phyloP scores from a whole-genome alignment of 208 protist species.

The Wallacemonas rigidus region DNA sequence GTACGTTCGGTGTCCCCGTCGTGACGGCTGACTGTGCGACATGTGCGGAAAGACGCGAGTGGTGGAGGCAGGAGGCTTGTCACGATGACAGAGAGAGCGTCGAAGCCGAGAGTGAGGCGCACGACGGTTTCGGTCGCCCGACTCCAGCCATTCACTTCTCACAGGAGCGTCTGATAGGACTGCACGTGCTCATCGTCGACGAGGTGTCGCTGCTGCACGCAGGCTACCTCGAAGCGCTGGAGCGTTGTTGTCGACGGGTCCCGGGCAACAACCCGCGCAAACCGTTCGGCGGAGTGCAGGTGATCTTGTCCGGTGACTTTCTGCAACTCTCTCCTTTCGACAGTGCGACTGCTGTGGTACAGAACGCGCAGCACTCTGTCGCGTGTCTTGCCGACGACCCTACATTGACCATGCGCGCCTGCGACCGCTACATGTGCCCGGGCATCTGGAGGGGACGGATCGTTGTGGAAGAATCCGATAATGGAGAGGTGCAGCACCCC shows the following conservation, averaged over 20 bases:
- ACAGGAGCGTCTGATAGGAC: slow-evolving; percentile 20
- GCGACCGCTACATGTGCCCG: slow-evolving; percentile 1
- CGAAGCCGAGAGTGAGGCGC: too few relatives aligned
- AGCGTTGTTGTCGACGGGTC: slow-evolving; percentile 34
- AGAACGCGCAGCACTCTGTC: too few relatives aligned
- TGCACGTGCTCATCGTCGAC: slow-evolving; percentile 80
- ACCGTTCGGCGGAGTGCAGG: slow-evolving; percentile 84
- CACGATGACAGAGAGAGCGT: too few relatives aligned
- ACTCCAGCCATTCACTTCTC: slow-evolving; percentile 14
- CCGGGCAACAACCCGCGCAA: slow-evolving; percentile 24
- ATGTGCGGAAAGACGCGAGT: too few relatives aligned
- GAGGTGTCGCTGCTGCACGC: slow-evolving; percentile 81
- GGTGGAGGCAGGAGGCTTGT: too few relatives aligned
- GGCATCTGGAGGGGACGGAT: not conserved
- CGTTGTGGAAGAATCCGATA: not conserved
- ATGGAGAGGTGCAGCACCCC: not conserved
- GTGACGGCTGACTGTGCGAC: slow-evolving; percentile 14
- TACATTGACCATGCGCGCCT: too few relatives aligned
- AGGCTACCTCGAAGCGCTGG: slow-evolving; percentile 50
- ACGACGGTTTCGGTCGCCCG: not conserved
- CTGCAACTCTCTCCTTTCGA: slow-evolving; percentile 64
- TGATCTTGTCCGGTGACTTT: slow-evolving; percentile 89
- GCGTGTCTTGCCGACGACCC: too few relatives aligned
- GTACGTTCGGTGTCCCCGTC: slow-evolving; percentile 60
- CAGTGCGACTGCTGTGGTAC: not conserved